These are phyloP conservation scores for Aspergillus pseudoglaucus DNA, from an alignment of 2,329 filamentous ascomycete genomes.

Conservation along the genomic window DNA sequence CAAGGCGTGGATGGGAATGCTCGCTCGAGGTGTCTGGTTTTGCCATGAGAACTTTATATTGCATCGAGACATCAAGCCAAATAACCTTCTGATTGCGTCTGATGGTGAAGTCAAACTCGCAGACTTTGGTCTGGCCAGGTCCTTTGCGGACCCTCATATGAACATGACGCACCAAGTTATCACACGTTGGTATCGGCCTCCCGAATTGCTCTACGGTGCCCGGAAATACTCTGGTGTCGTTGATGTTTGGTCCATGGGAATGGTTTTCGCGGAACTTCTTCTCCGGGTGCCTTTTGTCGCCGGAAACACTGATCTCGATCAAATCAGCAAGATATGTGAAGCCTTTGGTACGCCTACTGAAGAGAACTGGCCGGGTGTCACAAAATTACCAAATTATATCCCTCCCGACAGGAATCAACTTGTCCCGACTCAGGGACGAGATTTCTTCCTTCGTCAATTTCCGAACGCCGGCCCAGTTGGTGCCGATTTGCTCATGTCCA, in stretches of 20 bases:
- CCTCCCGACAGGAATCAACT: conserved; percentile 53
- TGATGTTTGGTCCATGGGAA: conserved; percentile 88
- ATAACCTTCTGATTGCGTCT: conserved; percentile 90
- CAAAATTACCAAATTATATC: conserved; percentile 72
- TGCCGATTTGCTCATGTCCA: conserved; percentile 80
- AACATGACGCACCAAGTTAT: conserved; percentile 93
- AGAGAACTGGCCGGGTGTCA: conserved; percentile 91
- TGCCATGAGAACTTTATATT: conserved; percentile 92
- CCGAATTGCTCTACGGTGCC: conserved; percentile 86
- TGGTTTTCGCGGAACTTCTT: conserved; percentile 87
- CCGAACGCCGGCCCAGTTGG: conserved; percentile 73
- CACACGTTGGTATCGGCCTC: conserved; percentile 92
- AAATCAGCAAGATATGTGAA: conserved; percentile 76
- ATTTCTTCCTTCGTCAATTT: conserved; percentile 71
- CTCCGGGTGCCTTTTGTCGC: conserved; percentile 76
- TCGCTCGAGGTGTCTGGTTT: conserved; percentile 88
- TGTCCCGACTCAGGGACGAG: conserved; percentile 55
- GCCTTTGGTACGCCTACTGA: conserved; percentile 86
- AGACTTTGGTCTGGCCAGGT: conserved; percentile 91
- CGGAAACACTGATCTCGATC: conserved; percentile 77
- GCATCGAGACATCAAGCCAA: conserved; percentile 97
- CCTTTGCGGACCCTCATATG: conserved; percentile 79
- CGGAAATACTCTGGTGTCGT: conserved; percentile 84
- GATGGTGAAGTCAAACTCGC: conserved; percentile 92
- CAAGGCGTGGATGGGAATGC: conserved; percentile 98